Evolutionary conservation across 164 flowering plant genomes (phyloP).

Genomic region (Echeveria elegans): DNA sequence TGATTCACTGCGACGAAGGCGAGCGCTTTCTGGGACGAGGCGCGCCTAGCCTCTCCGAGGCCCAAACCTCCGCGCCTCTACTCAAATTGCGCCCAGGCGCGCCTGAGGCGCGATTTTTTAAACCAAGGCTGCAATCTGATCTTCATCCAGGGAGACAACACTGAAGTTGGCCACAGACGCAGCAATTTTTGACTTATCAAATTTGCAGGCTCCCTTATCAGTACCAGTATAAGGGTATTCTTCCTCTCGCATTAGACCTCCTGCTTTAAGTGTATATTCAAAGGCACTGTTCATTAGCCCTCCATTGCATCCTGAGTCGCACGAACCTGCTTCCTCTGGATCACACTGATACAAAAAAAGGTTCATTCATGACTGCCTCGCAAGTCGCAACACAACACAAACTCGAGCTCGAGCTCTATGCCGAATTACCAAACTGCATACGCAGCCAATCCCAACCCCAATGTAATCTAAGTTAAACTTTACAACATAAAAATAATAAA

Average conservation of each 20-base stretch:
- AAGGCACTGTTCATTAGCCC: conserved; percentile 96
- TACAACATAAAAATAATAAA: too few species aligned
- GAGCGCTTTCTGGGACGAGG: too few species aligned
- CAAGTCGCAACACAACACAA: too few species aligned
- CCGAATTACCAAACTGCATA: too few species aligned
- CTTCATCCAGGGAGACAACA: conserved; percentile 85
- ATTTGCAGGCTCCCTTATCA: conserved; percentile 69
- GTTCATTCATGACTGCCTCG: neutral
- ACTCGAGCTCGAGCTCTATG: too few species aligned
- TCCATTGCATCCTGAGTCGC: conserved; percentile 91
- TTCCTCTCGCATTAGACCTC: conserved; percentile 85
- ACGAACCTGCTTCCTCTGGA: conserved; percentile 57
- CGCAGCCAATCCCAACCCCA: too few species aligned
- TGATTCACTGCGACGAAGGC: too few species aligned
- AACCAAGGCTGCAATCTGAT: conserved; percentile 92
- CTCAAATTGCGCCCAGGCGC: too few species aligned
- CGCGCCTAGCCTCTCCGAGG: too few species aligned
- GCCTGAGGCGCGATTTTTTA: too few species aligned
- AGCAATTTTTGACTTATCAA: conserved; percentile 77
- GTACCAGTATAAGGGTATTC: conserved; percentile 94
- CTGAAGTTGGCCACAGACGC: conserved; percentile 85
- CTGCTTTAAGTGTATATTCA: conserved; percentile 77
- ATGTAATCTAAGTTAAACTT: too few species aligned
- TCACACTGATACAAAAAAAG: conserved; percentile 50
- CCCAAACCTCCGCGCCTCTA: too few species aligned